These are phyloP conservation scores for Salvia splendens DNA, from an alignment of 257 asterid species.

Conservation along the genomic window DNA sequence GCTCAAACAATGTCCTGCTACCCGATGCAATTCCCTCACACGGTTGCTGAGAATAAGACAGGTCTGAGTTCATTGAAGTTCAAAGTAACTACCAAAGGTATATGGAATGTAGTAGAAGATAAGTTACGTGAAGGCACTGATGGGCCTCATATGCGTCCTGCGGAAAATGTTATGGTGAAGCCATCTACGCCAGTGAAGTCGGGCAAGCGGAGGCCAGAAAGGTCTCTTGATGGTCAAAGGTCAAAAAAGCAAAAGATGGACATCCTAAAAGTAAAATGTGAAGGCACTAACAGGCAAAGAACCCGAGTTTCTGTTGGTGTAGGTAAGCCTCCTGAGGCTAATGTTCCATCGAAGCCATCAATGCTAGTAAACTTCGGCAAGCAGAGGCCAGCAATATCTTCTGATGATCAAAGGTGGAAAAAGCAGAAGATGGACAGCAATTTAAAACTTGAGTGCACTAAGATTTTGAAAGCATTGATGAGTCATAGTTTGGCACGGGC, in stretches of 20 bases:
- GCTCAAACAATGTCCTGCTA: constrained; percentile 9
- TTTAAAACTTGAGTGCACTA: constrained; percentile 52
- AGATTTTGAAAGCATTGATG: constrained; percentile 53
- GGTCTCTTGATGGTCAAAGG: constrained; percentile 36
- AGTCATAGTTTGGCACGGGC: constrained; percentile 42
- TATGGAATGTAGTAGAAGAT: constrained; percentile 35
- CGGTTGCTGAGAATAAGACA: constrained; percentile 37
- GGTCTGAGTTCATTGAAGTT: constrained; percentile 43
- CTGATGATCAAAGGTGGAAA: constrained; percentile 46
- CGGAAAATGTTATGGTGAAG: not conserved
- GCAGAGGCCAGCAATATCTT: constrained; percentile 45
- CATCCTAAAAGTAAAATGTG: not conserved
- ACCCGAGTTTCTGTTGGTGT: not conserved
- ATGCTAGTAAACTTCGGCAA: constrained; percentile 38
- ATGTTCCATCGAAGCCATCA: constrained; percentile 33
- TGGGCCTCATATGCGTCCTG: constrained; percentile 10
- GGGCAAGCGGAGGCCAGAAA: constrained; percentile 53
- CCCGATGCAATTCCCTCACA: constrained; percentile 28
- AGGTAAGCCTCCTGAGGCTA: constrained; percentile 29
- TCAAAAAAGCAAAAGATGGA: constrained; percentile 61
- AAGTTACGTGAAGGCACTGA: constrained; percentile 29
- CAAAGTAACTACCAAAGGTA: constrained; percentile 49
- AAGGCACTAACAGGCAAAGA: not conserved
- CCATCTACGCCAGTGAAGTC: constrained; percentile 28
- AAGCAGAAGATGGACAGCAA: constrained; percentile 54